Evolutionary conservation across 2,329 filamentous ascomycete species (phyloP).

Genomic region (Monosporascus cannonballus): DNA sequence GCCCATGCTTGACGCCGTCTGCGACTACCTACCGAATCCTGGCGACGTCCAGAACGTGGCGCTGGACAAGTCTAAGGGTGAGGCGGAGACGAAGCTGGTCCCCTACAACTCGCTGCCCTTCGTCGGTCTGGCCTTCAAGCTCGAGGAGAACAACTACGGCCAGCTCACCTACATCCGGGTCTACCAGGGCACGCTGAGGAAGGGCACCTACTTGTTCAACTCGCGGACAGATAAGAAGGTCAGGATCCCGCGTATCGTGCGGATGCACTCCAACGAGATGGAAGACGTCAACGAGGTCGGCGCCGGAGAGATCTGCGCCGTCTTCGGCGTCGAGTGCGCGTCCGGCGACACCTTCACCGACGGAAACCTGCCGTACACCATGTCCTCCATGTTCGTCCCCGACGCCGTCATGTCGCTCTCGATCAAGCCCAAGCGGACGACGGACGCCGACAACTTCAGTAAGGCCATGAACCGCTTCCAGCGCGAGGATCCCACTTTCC

Average conservation of each 20-base stretch:
- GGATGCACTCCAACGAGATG: slow-evolving; percentile 99
- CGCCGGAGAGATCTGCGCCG: slow-evolving; percentile 95
- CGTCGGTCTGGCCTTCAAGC: slow-evolving; percentile 94
- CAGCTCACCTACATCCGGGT: slow-evolving; percentile 98
- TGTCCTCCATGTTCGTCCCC: slow-evolving; percentile 97
- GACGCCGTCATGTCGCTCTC: slow-evolving; percentile 97
- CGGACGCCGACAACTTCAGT: slow-evolving; percentile 88
- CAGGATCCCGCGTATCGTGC: slow-evolving; percentile 92
- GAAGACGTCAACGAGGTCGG: slow-evolving; percentile 91
- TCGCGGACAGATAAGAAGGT: slow-evolving; percentile 93
- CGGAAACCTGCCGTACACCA: slow-evolving; percentile 83
- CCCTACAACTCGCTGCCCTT: slow-evolving; percentile 93
- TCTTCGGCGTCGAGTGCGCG: slow-evolving; percentile 96
- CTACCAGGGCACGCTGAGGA: slow-evolving; percentile 86
- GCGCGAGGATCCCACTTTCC: slow-evolving; percentile 95
- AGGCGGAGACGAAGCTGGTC: slow-evolving; percentile 78
- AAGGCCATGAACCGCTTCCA: slow-evolving; percentile 99
- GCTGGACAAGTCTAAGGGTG: slow-evolving; percentile 72
- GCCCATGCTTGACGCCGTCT: slow-evolving; percentile 93
- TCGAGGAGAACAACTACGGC: slow-evolving; percentile 97
- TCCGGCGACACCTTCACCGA: slow-evolving; percentile 98
- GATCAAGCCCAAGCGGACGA: slow-evolving; percentile 91
- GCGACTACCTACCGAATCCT: slow-evolving; percentile 92
- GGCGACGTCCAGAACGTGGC: slow-evolving; percentile 83
- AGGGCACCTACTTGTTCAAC: slow-evolving; percentile 89